Evolutionary conservation across 106 monocot genomes (phyloP).

Genomic region (Phalaenopsis aphrodite): DNA sequence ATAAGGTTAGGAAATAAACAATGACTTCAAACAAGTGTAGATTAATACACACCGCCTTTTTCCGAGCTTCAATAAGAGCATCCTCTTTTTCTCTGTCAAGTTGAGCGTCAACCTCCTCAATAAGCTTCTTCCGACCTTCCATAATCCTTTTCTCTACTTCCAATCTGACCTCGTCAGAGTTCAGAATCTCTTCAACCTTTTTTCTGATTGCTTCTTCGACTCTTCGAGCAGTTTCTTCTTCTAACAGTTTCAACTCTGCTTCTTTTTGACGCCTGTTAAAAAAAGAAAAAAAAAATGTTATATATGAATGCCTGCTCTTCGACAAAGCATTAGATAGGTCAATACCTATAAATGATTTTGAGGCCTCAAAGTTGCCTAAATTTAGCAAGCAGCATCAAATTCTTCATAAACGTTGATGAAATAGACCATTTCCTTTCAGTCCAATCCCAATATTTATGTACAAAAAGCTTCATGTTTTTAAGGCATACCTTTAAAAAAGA

Average conservation of each 20-base stretch:
- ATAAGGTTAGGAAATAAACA: background rate
- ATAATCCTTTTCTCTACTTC: slow-evolving; percentile 78
- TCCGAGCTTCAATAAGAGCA: slow-evolving; percentile 62
- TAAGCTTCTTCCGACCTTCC: slow-evolving; percentile 75
- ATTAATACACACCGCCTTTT: slow-evolving; percentile 53
- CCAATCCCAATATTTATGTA: slow-evolving; percentile 29
- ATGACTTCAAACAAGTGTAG: background rate
- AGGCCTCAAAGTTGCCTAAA: slow-evolving; percentile 13
- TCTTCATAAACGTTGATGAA: slow-evolving; percentile 27
- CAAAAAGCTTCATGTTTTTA: slow-evolving; percentile 54
- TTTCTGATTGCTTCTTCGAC: slow-evolving; percentile 94
- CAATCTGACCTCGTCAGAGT: slow-evolving; percentile 68
- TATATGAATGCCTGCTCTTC: slow-evolving; percentile 11
- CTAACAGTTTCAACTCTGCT: slow-evolving; percentile 84
- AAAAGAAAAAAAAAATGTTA: slow-evolving; percentile 16
- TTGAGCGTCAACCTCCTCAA: slow-evolving; percentile 70
- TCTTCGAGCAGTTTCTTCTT: slow-evolving; percentile 92
- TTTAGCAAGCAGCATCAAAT: slow-evolving; percentile 32
- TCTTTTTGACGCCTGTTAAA: slow-evolving; percentile 74
- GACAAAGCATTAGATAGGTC: background rate
- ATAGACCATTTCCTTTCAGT: slow-evolving; percentile 15
- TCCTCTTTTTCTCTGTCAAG: slow-evolving; percentile 94
- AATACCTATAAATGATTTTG: slow-evolving; percentile 8
- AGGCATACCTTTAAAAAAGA: slow-evolving; percentile 92
- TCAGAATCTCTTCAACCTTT: slow-evolving; percentile 82